A percentile compares a stretch with the other conserved stretches of the same genome.
These are phyloP conservation scores for Clavispora santaluciae DNA, from an alignment of 805 yeast genomes.

Conservation along the genomic window DNA sequence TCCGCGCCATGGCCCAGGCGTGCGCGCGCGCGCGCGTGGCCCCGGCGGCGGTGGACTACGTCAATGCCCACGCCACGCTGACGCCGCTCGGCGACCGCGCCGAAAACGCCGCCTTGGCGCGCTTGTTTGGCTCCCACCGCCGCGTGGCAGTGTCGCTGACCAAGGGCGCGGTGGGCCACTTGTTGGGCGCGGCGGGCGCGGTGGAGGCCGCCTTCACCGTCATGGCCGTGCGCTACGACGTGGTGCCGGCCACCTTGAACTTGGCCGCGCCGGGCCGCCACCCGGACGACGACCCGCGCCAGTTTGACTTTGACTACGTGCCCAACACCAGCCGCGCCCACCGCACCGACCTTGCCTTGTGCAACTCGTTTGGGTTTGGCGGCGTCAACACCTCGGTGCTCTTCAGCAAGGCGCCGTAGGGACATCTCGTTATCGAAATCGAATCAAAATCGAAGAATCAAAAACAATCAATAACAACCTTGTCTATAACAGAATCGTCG, in stretches of 20 bases:
- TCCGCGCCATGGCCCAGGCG: conserved; percentile 76
- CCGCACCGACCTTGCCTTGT: conserved; percentile 54
- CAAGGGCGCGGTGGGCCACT: conserved; percentile 90
- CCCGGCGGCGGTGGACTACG: conserved; percentile 56
- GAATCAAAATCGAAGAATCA: too few relatives aligned
- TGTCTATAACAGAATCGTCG: too few relatives aligned
- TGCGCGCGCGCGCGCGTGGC: conserved; percentile 45
- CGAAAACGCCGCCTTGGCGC: conserved; percentile 69
- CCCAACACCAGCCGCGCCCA: conserved; percentile 39
- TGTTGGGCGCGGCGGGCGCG: conserved; percentile 94
- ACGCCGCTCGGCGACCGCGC: conserved; percentile 86
- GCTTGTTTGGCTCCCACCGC: conserved; percentile 40
- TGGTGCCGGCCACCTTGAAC: conserved; percentile 79
- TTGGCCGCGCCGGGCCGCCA: conserved; percentile 50
- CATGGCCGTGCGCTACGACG: conserved; percentile 51
- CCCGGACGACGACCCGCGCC: conserved; percentile 37
- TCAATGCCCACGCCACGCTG: conserved; percentile 97
- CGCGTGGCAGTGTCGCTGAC: conserved; percentile 65
- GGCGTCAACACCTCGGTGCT: conserved; percentile 85
- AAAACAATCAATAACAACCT: too few relatives aligned
- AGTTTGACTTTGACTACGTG: conserved; percentile 54
- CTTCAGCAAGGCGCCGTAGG: conserved; percentile 23
- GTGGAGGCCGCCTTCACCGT: conserved; percentile 84
- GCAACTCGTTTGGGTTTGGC: conserved; percentile 96
- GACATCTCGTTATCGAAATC: too few relatives aligned